phyloP scores from a whole-genome alignment of 257 asterid genomes.

The Perilla frutescens region DNA sequence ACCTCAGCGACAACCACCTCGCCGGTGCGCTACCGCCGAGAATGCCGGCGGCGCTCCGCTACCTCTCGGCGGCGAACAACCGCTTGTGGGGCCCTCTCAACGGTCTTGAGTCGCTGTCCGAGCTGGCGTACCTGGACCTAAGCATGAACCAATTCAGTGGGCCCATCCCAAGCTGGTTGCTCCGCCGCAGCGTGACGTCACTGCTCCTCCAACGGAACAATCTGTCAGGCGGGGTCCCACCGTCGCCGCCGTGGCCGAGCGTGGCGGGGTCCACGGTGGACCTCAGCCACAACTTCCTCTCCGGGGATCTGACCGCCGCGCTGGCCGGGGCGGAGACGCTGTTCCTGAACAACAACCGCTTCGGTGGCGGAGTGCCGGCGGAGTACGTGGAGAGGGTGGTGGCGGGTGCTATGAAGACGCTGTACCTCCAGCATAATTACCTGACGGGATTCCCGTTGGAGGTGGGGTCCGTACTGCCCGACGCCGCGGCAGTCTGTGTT shows the following conservation, averaged over 20 bases:
- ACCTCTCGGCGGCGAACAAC: conserved; percentile 60
- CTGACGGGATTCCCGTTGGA: conserved; percentile 58
- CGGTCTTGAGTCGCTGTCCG: conserved; percentile 48
- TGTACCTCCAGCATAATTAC: conserved; percentile 79
- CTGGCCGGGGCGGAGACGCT: conserved; percentile 60
- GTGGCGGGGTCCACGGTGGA: conserved; percentile 60
- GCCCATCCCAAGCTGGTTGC: conserved; percentile 58
- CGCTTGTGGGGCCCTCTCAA: conserved; percentile 65
- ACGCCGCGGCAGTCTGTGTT: conserved; percentile 64
- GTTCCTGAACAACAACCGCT: conserved; percentile 66
- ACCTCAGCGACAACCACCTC: conserved; percentile 55
- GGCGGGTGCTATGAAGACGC: conserved; percentile 55
- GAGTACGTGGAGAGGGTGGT: conserved; percentile 58
- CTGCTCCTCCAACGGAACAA: conserved; percentile 88
- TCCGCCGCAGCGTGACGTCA: conserved; percentile 58
- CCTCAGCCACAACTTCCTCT: conserved; percentile 69
- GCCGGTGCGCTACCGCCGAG: conserved; percentile 54
- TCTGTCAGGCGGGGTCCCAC: conserved; percentile 70
- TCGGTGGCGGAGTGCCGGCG: conserved; percentile 64
- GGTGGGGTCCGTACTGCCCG: conserved; percentile 53
- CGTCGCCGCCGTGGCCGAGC: conserved; percentile 32
- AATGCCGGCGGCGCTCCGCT: conserved; percentile 64
- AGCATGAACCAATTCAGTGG: conserved; percentile 75
- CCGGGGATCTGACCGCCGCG: conserved; percentile 54
- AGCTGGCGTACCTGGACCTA: conserved; percentile 69